These are phyloP conservation scores for Dipodascopsis tothii DNA, from an alignment of 805 yeast genomes.

Conservation along the genomic window DNA sequence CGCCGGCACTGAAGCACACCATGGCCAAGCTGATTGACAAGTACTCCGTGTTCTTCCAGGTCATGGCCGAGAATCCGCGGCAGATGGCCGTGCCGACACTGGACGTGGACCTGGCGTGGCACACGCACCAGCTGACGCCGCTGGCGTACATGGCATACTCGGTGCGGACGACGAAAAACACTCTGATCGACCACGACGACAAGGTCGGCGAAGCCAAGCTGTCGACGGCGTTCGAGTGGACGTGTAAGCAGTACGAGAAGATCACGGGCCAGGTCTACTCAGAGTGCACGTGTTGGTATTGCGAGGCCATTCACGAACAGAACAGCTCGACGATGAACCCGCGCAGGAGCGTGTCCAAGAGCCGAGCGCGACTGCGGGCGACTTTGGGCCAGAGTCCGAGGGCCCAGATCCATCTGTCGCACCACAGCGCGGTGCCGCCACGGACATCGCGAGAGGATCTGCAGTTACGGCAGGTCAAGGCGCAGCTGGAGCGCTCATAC, in stretches of 20 bases:
- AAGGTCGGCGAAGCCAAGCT: too few relatives aligned
- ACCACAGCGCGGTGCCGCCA: background rate
- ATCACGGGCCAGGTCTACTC: background rate
- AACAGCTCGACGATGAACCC: background rate
- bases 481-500: constrained; percentile 1
- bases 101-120: constrained; percentile 25
- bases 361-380: background rate
- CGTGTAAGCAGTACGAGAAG: too few relatives aligned
- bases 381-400: background rate
- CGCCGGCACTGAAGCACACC: constrained; percentile 17
- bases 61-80: constrained; percentile 9
- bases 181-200: constrained; percentile 9
- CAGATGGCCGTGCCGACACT: constrained; percentile 17
- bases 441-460: background rate
- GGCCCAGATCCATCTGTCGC: background rate
- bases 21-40: constrained; percentile 8
- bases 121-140: constrained; percentile 23
- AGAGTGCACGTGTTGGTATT: background rate
- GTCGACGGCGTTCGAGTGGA: too few relatives aligned
- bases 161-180: too few relatives aligned
- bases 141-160: constrained; percentile 5
- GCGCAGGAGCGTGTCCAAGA: too few relatives aligned
- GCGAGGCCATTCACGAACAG: background rate
- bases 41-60: constrained; percentile 10
- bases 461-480: background rate